Evolutionary conservation across 805 yeast species (phyloP), one percentile per base, ranked within the genome.

Genomic region (Monosporozyma solicola): DNA sequence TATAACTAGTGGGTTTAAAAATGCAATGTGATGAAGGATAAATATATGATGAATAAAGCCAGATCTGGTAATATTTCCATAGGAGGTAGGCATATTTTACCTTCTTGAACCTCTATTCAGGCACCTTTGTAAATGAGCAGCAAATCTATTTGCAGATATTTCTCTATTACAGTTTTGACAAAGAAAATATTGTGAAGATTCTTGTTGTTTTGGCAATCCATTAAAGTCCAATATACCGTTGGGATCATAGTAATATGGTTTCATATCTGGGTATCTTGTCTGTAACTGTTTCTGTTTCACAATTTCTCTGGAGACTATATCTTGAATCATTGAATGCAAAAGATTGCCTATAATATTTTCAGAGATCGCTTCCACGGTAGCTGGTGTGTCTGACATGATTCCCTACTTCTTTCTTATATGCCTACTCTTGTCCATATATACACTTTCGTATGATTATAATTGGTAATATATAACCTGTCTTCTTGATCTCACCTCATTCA

Each of bases 121-220:
- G 65, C 99, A 92, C 61, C 96, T 82, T 65, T 90, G 95, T 32
- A 92, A 76, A 69, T 92, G 99, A 44, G 87, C 90, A 2, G 98
- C 97, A 74, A 88, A 91, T 54, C 99, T 74, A 41, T 87, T 85
- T 0, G 96, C 96, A 0, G 96, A 92, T 7, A 92, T 85, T 61
- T 84, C 88, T 53, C 99, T 75, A 20, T 80, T 83, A 68, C 99
- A 92, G 59, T 86, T 85, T 4, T 77, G 76, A 70, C 99, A 92
- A 53, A 74, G 79, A 61, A 89, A 87, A 67, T 90, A 89, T 29
- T 60, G 61, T 13, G 71, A 64, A 4, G 68, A 64, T 44, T 67
- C 71, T 49, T 61, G 68, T 41, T 59, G 63, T 46, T 66, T 67
- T 2, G 65, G 62, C 10, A 49, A 50, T 8, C 69, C 71, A 49